A percentile compares a stretch with the other conserved stretches of the same genome.
Evolutionary conservation across 495 filamentous ascomycete species (phyloP).

Genomic region (Penicillium bialowiezense): DNA sequence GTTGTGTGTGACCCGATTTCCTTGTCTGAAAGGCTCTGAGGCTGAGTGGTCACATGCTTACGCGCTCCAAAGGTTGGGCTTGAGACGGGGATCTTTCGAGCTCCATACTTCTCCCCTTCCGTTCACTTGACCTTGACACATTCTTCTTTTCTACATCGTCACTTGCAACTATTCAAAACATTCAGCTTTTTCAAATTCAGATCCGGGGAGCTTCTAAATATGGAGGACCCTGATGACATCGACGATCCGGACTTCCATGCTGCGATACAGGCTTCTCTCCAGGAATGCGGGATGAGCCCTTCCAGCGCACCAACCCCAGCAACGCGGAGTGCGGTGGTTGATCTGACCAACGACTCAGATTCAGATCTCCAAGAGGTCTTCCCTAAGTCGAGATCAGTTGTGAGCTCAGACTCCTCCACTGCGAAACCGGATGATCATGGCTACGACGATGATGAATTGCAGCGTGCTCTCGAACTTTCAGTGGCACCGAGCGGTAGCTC

Average conservation of each 20-base stretch:
- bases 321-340: conserved; percentile 16
- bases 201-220: neutral
- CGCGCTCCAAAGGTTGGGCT: neutral
- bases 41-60: neutral
- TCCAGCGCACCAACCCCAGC: too few species aligned
- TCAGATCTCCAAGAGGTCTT: conserved; percentile 24
- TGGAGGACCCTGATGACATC: neutral
- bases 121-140: neutral
- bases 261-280: conserved; percentile 50
- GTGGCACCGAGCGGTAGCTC: conserved; percentile 22
- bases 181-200: neutral
- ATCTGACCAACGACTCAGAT: conserved; percentile 39
- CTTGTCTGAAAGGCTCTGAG: neutral
- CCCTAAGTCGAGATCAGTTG: conserved; percentile 34
- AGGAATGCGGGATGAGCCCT: neutral
- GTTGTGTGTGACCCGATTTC: too few species aligned
- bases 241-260: conserved; percentile 22
- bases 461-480: conserved; percentile 53
- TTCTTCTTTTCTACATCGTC: neutral
- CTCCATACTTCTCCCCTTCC: neutral
- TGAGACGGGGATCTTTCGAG: neutral
- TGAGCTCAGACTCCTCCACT: conserved; percentile 29
- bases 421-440: conserved; percentile 11
- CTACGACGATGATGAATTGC: conserved; percentile 44
- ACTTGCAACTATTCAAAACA: too few species aligned